These are phyloP conservation scores for Podaxis rugospora DNA, from an alignment of 768 basidiomycete genomes.

Conservation along the genomic window DNA sequence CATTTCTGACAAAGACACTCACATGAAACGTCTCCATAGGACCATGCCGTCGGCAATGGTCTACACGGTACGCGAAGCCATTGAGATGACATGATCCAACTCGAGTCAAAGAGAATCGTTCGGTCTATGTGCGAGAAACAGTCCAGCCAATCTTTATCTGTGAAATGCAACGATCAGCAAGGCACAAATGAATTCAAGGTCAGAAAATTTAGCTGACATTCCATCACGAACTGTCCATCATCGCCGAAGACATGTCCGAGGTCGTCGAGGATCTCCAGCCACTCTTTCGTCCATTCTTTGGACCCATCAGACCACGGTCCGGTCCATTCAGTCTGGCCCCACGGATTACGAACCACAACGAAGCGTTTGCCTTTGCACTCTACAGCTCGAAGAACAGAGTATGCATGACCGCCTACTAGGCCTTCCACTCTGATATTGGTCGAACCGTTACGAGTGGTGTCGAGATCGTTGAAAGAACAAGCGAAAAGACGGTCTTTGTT, in stretches of 20 bases:
- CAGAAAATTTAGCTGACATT: slow-evolving; percentile 26
- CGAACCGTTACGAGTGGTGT: slow-evolving; percentile 27
- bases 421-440: slow-evolving; percentile 28
- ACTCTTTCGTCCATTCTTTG: slow-evolving; percentile 46
- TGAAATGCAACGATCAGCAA: not conserved
- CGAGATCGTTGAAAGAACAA: slow-evolving; percentile 39
- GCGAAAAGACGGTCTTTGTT: slow-evolving; percentile 51
- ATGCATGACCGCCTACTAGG: slow-evolving; percentile 39
- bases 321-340: slow-evolving; percentile 46
- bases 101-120: slow-evolving; percentile 42
- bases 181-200: not conserved
- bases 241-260: slow-evolving; percentile 41
- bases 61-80: slow-evolving; percentile 43
- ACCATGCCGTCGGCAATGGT: slow-evolving; percentile 45
- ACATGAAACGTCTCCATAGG: slow-evolving; percentile 53
- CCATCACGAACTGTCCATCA: slow-evolving; percentile 50
- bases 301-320: slow-evolving; percentile 47
- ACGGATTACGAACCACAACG: slow-evolving; percentile 45
- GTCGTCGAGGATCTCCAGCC: slow-evolving; percentile 33
- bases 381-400: slow-evolving; percentile 42
- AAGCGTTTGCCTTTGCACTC: slow-evolving; percentile 43
- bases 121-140: slow-evolving; percentile 41
- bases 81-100: slow-evolving; percentile 44
- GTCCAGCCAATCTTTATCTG: slow-evolving; percentile 38
- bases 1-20: slow-evolving; percentile 16